Percentiles rank a stretch among this genome's conserved stretches.
phyloP scores from a whole-genome alignment of 2,329 filamentous ascomycete genomes.

The Penicillium sp. region DNA sequence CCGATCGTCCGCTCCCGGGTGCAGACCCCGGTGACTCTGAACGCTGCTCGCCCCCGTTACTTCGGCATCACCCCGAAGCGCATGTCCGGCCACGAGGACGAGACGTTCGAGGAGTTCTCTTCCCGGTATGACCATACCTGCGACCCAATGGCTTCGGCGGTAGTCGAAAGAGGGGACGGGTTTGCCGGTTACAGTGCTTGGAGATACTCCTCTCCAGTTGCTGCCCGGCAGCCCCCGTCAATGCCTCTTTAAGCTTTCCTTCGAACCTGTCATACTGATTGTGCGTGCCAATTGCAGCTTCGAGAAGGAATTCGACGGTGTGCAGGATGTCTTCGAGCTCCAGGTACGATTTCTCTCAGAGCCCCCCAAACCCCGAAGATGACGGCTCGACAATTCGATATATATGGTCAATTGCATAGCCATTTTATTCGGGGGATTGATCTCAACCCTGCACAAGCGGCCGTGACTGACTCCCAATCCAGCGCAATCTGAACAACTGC shows the following conservation, averaged over 20 bases:
- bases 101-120: slow-evolving; percentile 99
- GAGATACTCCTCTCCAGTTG: slow-evolving; percentile 4
- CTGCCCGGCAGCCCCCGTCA: slow-evolving; percentile 14
- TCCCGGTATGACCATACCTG: slow-evolving; percentile 70
- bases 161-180: slow-evolving; percentile 12
- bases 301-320: slow-evolving; percentile 97
- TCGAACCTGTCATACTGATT: slow-evolving; percentile 32
- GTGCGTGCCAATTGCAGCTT: slow-evolving; percentile 68
- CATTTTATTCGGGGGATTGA: not conserved
- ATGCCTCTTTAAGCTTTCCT: slow-evolving; percentile 16
- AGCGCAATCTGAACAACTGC: slow-evolving; percentile 98
- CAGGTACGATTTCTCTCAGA: slow-evolving; percentile 68
- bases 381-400: slow-evolving; percentile 20
- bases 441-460: not conserved
- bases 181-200: not conserved
- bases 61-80: slow-evolving; percentile 60
- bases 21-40: slow-evolving; percentile 58
- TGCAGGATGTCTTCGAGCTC: slow-evolving; percentile 99
- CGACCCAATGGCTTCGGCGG: slow-evolving; percentile 29
- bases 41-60: slow-evolving; percentile 67
- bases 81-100: slow-evolving; percentile 75
- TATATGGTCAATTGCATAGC: slow-evolving; percentile 14
- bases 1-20: slow-evolving; percentile 63
- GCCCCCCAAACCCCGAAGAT: slow-evolving; percentile 20
- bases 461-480: slow-evolving; percentile 12